phyloP scores from a whole-genome alignment of 139 green algal species.

The Volvox africanus region DNA sequence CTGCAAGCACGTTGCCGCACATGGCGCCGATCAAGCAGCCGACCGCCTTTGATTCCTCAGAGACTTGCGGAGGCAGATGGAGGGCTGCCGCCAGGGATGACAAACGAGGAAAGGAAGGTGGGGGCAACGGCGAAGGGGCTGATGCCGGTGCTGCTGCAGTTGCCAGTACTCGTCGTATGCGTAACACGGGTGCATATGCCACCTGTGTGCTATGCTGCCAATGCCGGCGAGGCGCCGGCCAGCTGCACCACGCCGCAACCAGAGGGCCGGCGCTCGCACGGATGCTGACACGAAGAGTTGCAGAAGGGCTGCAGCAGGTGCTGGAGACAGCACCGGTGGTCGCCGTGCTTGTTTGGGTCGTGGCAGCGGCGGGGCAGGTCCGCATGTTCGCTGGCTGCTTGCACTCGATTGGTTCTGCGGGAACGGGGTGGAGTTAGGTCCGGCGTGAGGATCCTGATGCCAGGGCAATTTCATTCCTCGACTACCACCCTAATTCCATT shows the following conservation, averaged over 20 bases:
- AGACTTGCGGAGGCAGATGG: neutral
- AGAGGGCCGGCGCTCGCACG: no score
- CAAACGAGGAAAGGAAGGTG: neutral
- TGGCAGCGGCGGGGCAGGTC: no score
- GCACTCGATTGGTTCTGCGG: no score
- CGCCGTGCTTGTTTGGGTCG: neutral
- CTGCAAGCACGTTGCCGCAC: conserved; percentile 62
- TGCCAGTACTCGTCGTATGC: neutral
- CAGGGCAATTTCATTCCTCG: no score
- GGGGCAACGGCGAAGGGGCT: neutral
- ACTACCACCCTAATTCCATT: no score
- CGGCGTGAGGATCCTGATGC: no score
- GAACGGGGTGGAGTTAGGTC: no score
- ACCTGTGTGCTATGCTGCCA: neutral
- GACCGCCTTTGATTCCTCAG: conserved; percentile 20
- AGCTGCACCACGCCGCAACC: neutral
- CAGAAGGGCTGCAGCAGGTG: neutral
- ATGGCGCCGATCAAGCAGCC: conserved; percentile 51
- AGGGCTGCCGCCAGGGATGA: neutral
- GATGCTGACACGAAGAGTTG: no score
- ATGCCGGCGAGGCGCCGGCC: neutral
- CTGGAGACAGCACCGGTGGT: neutral
- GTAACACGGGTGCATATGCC: no score
- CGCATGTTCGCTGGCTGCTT: no score
- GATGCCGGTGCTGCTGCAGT: neutral